Evolutionary conservation across 495 filamentous ascomycete species (phyloP).

Genomic region (Hyaloscypha hepaticicola): DNA sequence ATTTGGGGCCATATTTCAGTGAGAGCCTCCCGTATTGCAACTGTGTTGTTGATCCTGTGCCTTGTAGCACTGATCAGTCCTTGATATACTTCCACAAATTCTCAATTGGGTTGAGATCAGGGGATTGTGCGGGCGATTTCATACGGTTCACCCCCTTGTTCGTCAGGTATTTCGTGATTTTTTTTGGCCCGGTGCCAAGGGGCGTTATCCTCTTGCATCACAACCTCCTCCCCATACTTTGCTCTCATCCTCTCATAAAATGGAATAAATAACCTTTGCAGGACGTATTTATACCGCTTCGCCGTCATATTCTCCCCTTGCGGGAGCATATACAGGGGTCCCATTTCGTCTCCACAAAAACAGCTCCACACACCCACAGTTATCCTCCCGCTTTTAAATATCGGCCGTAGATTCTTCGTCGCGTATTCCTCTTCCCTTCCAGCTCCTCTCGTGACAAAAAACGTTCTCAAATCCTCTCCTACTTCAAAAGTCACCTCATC

Average conservation of each 20-base stretch:
- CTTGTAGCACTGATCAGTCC: too few relatives aligned
- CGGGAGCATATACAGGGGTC: slow-evolving; percentile 2
- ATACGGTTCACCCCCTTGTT: neutral
- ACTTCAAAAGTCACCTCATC: slow-evolving; percentile 7
- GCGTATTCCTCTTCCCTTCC: slow-evolving; percentile 8
- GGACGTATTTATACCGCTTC: slow-evolving; percentile 7
- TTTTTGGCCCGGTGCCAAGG: slow-evolving; percentile 4
- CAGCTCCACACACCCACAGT: slow-evolving; percentile 2
- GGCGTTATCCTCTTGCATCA: slow-evolving; percentile 13
- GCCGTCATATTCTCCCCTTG: slow-evolving; percentile 7
- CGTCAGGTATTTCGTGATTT: neutral
- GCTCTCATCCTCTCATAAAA: slow-evolving; percentile 10
- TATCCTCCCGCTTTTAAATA: slow-evolving; percentile 6
- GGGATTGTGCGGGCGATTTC: too few relatives aligned
- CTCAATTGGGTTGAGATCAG: slow-evolving; percentile 1
- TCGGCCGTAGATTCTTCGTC: slow-evolving; percentile 3
- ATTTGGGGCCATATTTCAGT: too few relatives aligned
- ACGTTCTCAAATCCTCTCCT: neutral
- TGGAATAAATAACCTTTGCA: slow-evolving; percentile 7
- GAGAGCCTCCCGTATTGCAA: too few relatives aligned
- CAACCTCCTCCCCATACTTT: slow-evolving; percentile 4
- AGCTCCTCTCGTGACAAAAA: slow-evolving; percentile 5
- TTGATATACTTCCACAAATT: too few relatives aligned
- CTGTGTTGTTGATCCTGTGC: too few relatives aligned
- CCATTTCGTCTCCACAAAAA: slow-evolving; percentile 12